Evolutionary conservation across 73 alveolate genomes (phyloP).

Genomic region (Paramecium tetraurelia): DNA sequence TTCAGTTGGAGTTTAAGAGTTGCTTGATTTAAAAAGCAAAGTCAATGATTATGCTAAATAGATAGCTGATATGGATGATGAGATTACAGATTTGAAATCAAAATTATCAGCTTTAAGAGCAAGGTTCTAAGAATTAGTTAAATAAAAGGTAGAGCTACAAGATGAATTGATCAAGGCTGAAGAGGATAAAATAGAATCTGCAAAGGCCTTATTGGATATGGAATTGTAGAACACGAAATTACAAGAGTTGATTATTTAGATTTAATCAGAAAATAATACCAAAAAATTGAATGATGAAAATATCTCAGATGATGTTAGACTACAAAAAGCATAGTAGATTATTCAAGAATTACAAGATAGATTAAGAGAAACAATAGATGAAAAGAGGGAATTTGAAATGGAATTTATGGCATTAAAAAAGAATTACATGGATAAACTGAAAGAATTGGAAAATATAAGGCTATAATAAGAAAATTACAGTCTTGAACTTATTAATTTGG

Average conservation of each 20-base stretch:
- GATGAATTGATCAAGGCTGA: slow-evolving; percentile 78
- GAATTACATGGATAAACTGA: slow-evolving; percentile 82
- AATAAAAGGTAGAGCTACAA: slow-evolving; percentile 78
- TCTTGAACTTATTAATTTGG: slow-evolving; percentile 78
- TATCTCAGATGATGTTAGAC: not conserved
- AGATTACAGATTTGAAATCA: slow-evolving; percentile 64
- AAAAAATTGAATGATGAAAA: not conserved
- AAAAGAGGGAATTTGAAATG: slow-evolving; percentile 78
- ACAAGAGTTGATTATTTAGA: slow-evolving; percentile 33
- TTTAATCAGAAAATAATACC: not conserved
- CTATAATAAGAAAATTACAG: slow-evolving; percentile 88
- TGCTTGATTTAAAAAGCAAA: slow-evolving; percentile 81
- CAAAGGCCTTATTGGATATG: slow-evolving; percentile 80
- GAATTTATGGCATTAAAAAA: slow-evolving; percentile 92
- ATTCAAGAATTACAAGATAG: slow-evolving; percentile 75
- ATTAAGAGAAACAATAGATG: slow-evolving; percentile 77
- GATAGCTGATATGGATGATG: slow-evolving; percentile 79
- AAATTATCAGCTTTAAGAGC: slow-evolving; percentile 78
- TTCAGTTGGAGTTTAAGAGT: slow-evolving; percentile 70
- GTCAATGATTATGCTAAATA: slow-evolving; percentile 74
- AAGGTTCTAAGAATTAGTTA: slow-evolving; percentile 76
- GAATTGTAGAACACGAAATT: slow-evolving; percentile 81
- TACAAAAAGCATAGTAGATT: not conserved
- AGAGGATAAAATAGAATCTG: slow-evolving; percentile 79
- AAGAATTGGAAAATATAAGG: slow-evolving; percentile 83